A percentile compares a stretch with the other conserved stretches of the same genome.
Evolutionary conservation across 805 yeast species (phyloP).

Genomic region (Clavispora asparagi): DNA sequence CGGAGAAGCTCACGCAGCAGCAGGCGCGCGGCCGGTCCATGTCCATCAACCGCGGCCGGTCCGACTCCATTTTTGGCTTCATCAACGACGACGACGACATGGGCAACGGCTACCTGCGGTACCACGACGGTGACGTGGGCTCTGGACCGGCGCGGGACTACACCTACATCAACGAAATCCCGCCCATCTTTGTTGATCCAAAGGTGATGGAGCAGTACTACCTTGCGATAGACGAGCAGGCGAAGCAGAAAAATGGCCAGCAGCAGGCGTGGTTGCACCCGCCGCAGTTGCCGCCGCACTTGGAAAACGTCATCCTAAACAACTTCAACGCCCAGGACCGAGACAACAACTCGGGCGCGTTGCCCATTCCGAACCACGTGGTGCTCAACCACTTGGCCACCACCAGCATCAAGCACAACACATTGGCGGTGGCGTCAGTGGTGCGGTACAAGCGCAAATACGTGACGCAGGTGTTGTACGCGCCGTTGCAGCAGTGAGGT

Average conservation of each 20-base stretch:
- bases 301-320: conserved; percentile 89
- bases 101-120: conserved; percentile 76
- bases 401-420: conserved; percentile 88
- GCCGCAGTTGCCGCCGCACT: conserved; percentile 94
- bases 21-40: conserved; percentile 26
- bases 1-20: conserved; percentile 3
- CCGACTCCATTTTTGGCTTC: conserved; percentile 60
- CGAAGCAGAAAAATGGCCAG: conserved; percentile 51
- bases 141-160: conserved; percentile 12
- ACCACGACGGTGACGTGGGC: conserved; percentile 53
- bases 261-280: conserved; percentile 76
- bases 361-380: conserved; percentile 93
- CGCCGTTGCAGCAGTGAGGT: conserved; percentile 45
- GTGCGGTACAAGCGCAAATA: conserved; percentile 85
- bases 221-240: conserved; percentile 65
- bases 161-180: conserved; percentile 62
- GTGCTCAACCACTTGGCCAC: conserved; percentile 94
- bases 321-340: conserved; percentile 53
- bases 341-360: conserved; percentile 81
- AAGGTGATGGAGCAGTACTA: conserved; percentile 85
- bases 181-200: conserved; percentile 81
- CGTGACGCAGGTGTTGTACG: conserved; percentile 87
- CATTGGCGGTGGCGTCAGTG: conserved; percentile 87
- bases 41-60: conserved; percentile 28
- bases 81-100: conserved; percentile 72